phyloP scores from a whole-genome alignment of 129 eudicot species.

The Flaveria trinervia region DNA sequence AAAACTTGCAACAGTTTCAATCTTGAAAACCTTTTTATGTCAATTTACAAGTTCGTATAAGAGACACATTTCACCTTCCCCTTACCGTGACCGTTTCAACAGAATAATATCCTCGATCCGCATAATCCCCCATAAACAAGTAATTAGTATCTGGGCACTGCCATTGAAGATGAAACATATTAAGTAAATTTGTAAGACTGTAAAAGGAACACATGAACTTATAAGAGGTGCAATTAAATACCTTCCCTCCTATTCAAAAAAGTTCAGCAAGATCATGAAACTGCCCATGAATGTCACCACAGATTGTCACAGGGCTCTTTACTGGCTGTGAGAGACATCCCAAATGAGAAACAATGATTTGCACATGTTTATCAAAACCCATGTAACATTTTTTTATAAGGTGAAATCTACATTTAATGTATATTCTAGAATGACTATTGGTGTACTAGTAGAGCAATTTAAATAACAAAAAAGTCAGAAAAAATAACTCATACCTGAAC shows the following conservation, averaged over 20 bases:
- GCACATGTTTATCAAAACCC: background rate
- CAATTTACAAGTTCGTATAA: background rate
- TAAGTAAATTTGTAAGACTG: background rate
- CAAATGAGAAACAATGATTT: background rate
- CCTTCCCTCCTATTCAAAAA: conserved; percentile 82
- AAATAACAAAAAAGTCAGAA: too few species aligned
- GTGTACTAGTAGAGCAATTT: too few species aligned
- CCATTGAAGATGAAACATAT: background rate
- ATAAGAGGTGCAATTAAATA: conserved; percentile 11
- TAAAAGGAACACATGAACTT: background rate
- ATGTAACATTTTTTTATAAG: background rate
- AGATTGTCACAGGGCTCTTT: conserved; percentile 76
- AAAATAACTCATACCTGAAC: conserved; percentile 60
- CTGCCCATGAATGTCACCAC: conserved; percentile 87
- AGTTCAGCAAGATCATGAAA: conserved; percentile 84
- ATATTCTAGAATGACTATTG: too few species aligned
- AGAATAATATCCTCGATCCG: conserved; percentile 81
- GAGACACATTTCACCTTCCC: background rate
- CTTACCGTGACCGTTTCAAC: conserved; percentile 83
- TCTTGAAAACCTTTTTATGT: too few species aligned
- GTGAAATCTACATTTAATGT: too few species aligned
- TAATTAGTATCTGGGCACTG: conserved; percentile 90
- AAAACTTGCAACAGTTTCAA: background rate
- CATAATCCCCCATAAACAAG: conserved; percentile 92
- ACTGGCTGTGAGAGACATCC: conserved; percentile 55